Base-by-base conservation (phyloP, 352 stramenopile species). In the Thraustochytrium striatum region DNA sequence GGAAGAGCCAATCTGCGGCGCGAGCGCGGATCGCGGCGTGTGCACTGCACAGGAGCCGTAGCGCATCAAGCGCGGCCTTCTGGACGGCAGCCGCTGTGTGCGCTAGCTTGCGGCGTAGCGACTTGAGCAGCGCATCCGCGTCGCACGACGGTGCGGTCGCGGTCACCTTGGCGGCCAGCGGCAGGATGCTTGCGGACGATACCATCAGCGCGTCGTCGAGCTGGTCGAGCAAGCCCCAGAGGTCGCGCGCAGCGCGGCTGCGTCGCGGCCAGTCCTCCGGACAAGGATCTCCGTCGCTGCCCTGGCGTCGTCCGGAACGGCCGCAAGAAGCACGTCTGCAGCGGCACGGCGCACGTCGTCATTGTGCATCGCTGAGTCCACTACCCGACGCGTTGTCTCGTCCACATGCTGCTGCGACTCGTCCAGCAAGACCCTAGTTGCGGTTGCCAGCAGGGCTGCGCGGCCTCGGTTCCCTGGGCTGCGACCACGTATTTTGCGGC, bases 341-440 rank as follows among this genome's bases (percentile, higher is more conserved):
- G 69, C 69, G 0, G 47, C 69, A 36, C 69, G 69, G 25, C 69
- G 69, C 19, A 79, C 39, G 35, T 79, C 69, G 30, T 79, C 69
- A 52, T 79, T 79, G 21, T 79, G 72, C 3, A 53, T 52, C n/a
- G 69, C 25, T 13, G 69, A 36, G 36, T 79, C 69, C 19, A 39
- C 38, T 21, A 79, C 19, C 21, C 19, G 36, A 25, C 43, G 30
- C 21, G 9, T 19, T 1, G 7, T n/a, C 8, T 11, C n/a, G 39
- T 30, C 21, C 9, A 78, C 43, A 44, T 78, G 75, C 21, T 13
- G 30, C 33, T 78, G 13, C 19, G 69, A 69, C 39, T 78, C 69
- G 11, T 78, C 21, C 9, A 78, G 43, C 8, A 78, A n/a, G n/a
- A n/a, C n/a, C n/a, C n/a, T n/a, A n/a, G n/a, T n/a, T n/a, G n/a